Evolutionary conservation across 2,329 filamentous ascomycete genomes (phyloP).

Genomic region (Ophiostoma tasmaniense): DNA sequence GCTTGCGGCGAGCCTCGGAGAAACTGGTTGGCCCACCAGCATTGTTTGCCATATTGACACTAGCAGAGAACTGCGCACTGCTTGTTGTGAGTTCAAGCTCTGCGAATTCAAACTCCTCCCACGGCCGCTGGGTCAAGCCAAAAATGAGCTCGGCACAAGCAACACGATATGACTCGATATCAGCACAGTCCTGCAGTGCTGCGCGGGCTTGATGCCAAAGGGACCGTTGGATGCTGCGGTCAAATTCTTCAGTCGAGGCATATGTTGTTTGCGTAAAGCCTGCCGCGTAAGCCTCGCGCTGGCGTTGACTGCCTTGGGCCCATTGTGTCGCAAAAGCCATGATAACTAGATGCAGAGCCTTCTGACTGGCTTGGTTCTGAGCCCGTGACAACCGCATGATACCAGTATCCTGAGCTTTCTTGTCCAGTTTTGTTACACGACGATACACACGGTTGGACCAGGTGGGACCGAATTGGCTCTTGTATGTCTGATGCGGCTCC

Average conservation of each 20-base stretch:
- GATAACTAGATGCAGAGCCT: slow-evolving; percentile 40
- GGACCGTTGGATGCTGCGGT: slow-evolving; percentile 29
- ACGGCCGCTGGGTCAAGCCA: slow-evolving; percentile 30
- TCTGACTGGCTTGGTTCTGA: slow-evolving; percentile 37
- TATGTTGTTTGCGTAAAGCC: slow-evolving; percentile 10
- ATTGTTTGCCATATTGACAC: not conserved
- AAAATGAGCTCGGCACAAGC: slow-evolving; percentile 33
- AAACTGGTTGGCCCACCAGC: not conserved
- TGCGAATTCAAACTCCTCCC: slow-evolving; percentile 20
- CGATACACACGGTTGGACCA: slow-evolving; percentile 44
- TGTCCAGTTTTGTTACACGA: slow-evolving; percentile 41
- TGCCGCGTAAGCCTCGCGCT: slow-evolving; percentile 20
- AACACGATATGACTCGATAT: slow-evolving; percentile 32
- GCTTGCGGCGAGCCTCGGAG: slow-evolving; percentile 1
- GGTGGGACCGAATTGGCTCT: slow-evolving; percentile 32
- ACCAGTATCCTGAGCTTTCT: slow-evolving; percentile 32
- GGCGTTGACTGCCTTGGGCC: slow-evolving; percentile 31
- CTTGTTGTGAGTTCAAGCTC: slow-evolving; percentile 11
- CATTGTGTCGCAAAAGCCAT: slow-evolving; percentile 47
- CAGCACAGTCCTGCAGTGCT: slow-evolving; percentile 29
- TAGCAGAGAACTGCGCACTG: slow-evolving; percentile 6
- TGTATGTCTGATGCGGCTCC: slow-evolving; percentile 13
- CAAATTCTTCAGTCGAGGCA: slow-evolving; percentile 29
- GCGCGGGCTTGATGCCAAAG: slow-evolving; percentile 33
- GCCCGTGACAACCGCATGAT: slow-evolving; percentile 33